Base-by-base conservation (phyloP, 148 eudicot genomes). In the Talinum fruticosum region DNA sequence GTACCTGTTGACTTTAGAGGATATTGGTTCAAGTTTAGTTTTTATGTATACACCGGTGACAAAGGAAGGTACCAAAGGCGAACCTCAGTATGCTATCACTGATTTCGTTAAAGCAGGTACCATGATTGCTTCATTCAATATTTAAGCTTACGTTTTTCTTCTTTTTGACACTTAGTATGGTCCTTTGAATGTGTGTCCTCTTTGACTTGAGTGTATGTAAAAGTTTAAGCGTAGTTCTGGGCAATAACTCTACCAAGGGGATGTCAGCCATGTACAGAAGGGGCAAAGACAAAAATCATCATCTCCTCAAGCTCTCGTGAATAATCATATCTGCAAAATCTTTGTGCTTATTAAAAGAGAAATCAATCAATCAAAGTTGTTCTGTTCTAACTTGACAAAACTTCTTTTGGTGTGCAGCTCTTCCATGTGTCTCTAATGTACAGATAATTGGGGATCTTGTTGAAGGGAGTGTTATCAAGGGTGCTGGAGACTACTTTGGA, bases 1-100 rank as follows among this genome's bases (percentile, higher is more conserved):
- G 77, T 93, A 96, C 84, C 84, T 65, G 80, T 78, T 96, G 85
- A 87, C 82, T 69, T 69, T 93, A 33, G 97, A 93, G 72, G 99
- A 96, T 77, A 78, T 93, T 79, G 98, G 86, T 91, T 96, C 98
- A 26, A 93, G 99, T 85, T 85, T 96, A 86, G 98, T 96, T 75
- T 96, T 82, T 76, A 96, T 96, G 99, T 93, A 89, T 77, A 93
- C 99, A 38, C 99, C 99, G 41, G 92, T 96, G 77, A 90, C 99
- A 71, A 93, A 86, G 83, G 99, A 91, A 88, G 97, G 97, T 81
- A 85, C 86, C 73, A 93, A 96, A 87, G 99, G 99, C 75, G 97
- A 96, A 77, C 95, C 99, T 83, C 99, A 96, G 66, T 96, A 93
- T 89, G 91, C 98, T 76, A 96, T 96, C 76, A 96, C 99, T 66